Evolutionary conservation across 1,284 basidiomycete species (phyloP).

Genomic region (Tilletia setariae): DNA sequence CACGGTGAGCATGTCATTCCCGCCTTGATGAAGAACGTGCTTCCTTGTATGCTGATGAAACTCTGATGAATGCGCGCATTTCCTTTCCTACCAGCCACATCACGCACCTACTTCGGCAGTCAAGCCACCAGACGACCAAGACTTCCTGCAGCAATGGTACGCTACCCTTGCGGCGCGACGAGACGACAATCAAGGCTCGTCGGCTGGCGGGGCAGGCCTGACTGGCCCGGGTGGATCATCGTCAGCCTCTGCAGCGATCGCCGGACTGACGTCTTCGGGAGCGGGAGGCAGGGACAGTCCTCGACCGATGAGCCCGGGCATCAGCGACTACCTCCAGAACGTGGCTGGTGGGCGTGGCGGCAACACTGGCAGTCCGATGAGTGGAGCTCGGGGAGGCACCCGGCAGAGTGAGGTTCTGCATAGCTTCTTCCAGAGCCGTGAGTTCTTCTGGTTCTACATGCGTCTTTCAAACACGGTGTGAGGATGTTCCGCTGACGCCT

Average conservation of each 20-base stretch:
- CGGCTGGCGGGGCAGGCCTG: neutral
- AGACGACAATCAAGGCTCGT: neutral
- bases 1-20: neutral
- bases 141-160: slow-evolving; percentile 9
- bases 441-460: slow-evolving; percentile 21
- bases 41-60: slow-evolving; percentile 25
- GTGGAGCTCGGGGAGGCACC: neutral
- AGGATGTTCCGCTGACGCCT: neutral
- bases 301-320: slow-evolving; percentile 27
- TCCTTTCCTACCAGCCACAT: slow-evolving; percentile 17
- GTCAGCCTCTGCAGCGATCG: neutral
- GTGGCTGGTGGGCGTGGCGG: slow-evolving; percentile 22
- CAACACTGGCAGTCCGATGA: neutral
- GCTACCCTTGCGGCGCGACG: neutral
- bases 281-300: neutral
- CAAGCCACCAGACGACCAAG: slow-evolving; percentile 14
- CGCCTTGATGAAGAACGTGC: slow-evolving; percentile 12
- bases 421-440: slow-evolving; percentile 48
- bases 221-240: neutral
- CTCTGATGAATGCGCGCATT: slow-evolving; percentile 31
- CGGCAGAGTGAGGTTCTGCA: slow-evolving; percentile 47
- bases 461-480: neutral
- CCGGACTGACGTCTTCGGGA: neutral
- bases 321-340: neutral
- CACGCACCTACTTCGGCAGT: slow-evolving; percentile 22